Base-by-base conservation (phyloP, 2,329 filamentous ascomycete genomes). In the Beauveria bassiana region DNA sequence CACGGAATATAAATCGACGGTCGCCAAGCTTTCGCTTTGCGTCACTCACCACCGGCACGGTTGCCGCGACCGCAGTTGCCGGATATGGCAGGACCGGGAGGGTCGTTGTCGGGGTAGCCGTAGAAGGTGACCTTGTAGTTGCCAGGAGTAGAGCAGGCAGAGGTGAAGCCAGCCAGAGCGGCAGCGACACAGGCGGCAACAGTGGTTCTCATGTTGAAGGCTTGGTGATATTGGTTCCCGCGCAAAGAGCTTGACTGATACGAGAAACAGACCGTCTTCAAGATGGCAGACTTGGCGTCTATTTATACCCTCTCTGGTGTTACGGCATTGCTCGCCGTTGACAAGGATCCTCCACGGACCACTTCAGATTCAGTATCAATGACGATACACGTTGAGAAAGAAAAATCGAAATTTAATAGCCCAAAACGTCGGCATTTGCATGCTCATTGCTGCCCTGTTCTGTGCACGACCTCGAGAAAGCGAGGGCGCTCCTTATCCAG, bases 51-150 rank as follows among this genome's bases (percentile, higher is more conserved):
- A 43, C 65, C 64, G 54, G 65, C 65, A 8, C 47, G 53, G 55
- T 54, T 61, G 58, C 61, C 62, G 26, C 65, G 64, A 12, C 65
- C 65, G 26, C 65, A 66, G 64, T 66, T 63, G 56, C 63, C 54
- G 8, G 65, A 59, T 22, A 51, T 65, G 20, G 40, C 65, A n/a
- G 65, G 61, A 18, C 65, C 64, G 12, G 65, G 62, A 50, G 65
- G 65, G 51, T 62, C 61, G 42, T 66, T 66, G 47, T 66, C 65
- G 14, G 65, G 65, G 31, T 63, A 66, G 31, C 65, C 65, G 46
- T 66, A 66, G 26, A 66, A 66, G 4, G 65, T 66, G 28, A 66
- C 61, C 14, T 65, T 42, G 58, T 49, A 66, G 45, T 66, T 65
- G 28, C 64, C 64, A 10, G 65, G 64, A 26, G 64, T 66, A 22